Conservation (phyloP, 805 yeast genomes). For the Saturnispora bothae region DNA sequence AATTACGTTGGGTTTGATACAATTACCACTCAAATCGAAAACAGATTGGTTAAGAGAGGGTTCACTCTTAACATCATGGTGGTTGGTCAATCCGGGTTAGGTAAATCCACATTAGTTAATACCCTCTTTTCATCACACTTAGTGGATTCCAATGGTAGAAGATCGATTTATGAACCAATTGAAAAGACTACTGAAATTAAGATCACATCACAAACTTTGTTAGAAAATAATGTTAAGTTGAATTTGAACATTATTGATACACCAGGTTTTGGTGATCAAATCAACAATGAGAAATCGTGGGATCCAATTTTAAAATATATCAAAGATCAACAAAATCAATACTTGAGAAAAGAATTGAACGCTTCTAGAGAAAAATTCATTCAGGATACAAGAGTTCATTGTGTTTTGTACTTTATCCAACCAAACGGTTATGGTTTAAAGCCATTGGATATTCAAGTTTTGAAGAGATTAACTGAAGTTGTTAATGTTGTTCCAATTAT, state of each 20-base stretch:
- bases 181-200: constrained; percentile 81
- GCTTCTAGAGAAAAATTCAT: constrained; percentile 83
- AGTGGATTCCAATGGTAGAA: constrained; percentile 65
- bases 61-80: constrained; percentile 91
- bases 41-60: constrained; percentile 81
- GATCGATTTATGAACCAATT: constrained; percentile 54
- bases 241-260: constrained; percentile 88
- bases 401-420: constrained; percentile 80
- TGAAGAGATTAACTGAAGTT: constrained; percentile 77
- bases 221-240: constrained; percentile 81
- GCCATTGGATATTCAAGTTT: constrained; percentile 70
- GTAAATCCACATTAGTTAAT: constrained; percentile 86
- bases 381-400: constrained; percentile 86
- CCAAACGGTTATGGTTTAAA: constrained; percentile 84
- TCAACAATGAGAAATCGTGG: constrained; percentile 93
- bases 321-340: constrained; percentile 89
- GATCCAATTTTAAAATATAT: constrained; percentile 90
- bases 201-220: constrained; percentile 54
- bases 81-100: constrained; percentile 89
- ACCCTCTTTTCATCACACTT: constrained; percentile 81
- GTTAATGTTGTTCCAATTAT: constrained; percentile 92
- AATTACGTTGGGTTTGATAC: constrained; percentile 94
- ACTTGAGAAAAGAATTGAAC: constrained; percentile 85
- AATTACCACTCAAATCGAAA: constrained; percentile 91
- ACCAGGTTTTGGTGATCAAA: constrained; percentile 97